Evolutionary conservation across 176 grass and related monocot species (phyloP), one percentile per base, ranked within the genome.

Genomic region (Eremochloa ophiuroides): DNA sequence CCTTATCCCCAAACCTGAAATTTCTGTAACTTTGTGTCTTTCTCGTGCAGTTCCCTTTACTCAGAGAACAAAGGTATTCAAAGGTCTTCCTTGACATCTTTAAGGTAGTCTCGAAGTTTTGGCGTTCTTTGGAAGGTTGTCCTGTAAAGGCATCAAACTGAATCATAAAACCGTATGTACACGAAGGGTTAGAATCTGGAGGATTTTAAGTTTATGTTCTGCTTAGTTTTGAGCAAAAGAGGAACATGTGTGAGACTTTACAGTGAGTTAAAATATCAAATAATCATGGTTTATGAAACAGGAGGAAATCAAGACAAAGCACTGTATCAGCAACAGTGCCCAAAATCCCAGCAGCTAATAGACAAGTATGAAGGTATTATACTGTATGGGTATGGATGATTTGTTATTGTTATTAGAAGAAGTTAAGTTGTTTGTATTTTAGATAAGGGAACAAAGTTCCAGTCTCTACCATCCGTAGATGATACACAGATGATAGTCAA

Each of bases 61-160:
- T 83, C 25, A 97, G 69, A 61, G 82, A 86, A 22, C 89, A 97
- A 63, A 97, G 88, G 82, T 97, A 97, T 73, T 91, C 78, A 18
- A 97, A 97, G 22, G 94, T 97, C 74, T 83, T 91, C 82, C 91
- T 97, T 20, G 91, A 91, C 77, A 97, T 94, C 80, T 87, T 91
- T 71, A 97, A 88, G n/a, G 87, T 67, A 14, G 79, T 86, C 66
- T 97, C 86, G 10, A 97, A 97, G 26, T 85, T 58, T 7, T 78
- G 59, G 22, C 51, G 56, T 29, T 78, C 81, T 71, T 89, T 77
- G 73, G 76, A 84, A 46, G 62, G 77, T 30, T 71, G 66, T 68
- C 91, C 91, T 93, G 77, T 81, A 50, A 22, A 89, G 55, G 43
- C 14, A 81, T 55, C 26, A 87, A 63, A 73, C 38, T 39, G 5